phyloP scores from a whole-genome alignment of 163 green algal species.

The Chloromonas sp. region DNA sequence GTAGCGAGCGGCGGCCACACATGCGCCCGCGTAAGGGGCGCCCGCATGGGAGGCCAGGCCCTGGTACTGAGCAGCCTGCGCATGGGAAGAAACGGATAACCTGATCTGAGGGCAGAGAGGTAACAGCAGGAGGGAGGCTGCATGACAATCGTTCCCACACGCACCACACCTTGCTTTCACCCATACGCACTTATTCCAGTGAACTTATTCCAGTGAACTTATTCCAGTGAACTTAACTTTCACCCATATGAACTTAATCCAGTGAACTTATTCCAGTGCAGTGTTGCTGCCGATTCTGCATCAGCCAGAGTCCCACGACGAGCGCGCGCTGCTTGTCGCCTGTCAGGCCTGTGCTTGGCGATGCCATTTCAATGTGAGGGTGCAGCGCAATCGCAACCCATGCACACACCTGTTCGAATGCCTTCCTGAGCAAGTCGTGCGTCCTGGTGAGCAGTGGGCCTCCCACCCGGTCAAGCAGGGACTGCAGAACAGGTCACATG shows the following conservation, averaged over 20 bases:
- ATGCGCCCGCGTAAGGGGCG: background rate
- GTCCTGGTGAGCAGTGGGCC: background rate
- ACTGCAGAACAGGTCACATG: background rate
- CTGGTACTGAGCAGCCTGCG: background rate
- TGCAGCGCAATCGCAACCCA: background rate
- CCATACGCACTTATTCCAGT: background rate
- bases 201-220: background rate
- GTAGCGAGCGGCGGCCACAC: conserved; percentile 3
- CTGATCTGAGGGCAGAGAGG: background rate
- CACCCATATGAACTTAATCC: background rate
- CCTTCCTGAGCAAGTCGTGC: background rate
- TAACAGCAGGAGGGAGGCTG: background rate
- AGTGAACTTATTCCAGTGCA: background rate
- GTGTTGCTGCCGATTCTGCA: background rate
- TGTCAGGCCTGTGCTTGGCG: too few relatives aligned
- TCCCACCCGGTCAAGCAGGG: background rate
- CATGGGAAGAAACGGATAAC: background rate
- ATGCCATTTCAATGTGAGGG: too few relatives aligned
- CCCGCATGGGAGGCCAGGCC: background rate
- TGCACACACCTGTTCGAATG: background rate
- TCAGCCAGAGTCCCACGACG: too few relatives aligned
- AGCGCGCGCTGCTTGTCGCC: too few relatives aligned
- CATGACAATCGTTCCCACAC: background rate
- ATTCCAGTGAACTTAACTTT: background rate
- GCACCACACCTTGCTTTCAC: background rate